Percentiles rank a stretch among this genome's conserved stretches.
Conservation (phyloP, 768 basidiomycete genomes). For the Boletus fagicola region DNA sequence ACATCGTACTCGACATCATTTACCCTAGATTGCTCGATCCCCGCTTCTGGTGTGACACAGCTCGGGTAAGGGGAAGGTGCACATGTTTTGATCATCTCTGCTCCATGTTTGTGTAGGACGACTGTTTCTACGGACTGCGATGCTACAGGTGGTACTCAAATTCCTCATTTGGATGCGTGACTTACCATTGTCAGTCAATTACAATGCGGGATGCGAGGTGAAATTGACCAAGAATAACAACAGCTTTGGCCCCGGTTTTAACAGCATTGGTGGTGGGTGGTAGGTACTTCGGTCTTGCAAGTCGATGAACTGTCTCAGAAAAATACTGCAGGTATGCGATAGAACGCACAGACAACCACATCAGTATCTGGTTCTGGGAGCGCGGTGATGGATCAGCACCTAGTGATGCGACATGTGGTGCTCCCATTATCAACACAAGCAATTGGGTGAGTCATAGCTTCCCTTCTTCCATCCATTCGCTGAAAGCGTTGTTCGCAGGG, state of each 20-base stretch:
- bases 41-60: conserved; percentile 18
- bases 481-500: conserved; percentile 19
- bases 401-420: conserved; percentile 29
- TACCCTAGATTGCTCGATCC: conserved; percentile 28
- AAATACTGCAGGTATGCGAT: conserved; percentile 36
- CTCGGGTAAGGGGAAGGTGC: conserved; percentile 20
- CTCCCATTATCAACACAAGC: conserved; percentile 17
- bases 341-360: conserved; percentile 34
- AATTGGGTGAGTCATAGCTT: conserved; percentile 20
- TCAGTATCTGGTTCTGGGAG: conserved; percentile 44
- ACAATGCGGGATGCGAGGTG: conserved; percentile 41
- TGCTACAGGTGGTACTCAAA: conserved; percentile 6
- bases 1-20: neutral
- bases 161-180: neutral
- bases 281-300: conserved; percentile 1
- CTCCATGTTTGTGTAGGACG: conserved; percentile 13
- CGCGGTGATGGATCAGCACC: conserved; percentile 33
- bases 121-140: conserved; percentile 25
- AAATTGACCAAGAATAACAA: conserved; percentile 18
- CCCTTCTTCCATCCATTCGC: neutral
- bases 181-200: conserved; percentile 22
- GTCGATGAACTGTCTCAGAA: neutral
- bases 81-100: neutral
- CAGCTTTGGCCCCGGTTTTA: conserved; percentile 32
- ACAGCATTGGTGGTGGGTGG: conserved; percentile 41